Evolutionary conservation across 176 grass and related monocot species (phyloP).

Genomic region (Avena sativa): DNA sequence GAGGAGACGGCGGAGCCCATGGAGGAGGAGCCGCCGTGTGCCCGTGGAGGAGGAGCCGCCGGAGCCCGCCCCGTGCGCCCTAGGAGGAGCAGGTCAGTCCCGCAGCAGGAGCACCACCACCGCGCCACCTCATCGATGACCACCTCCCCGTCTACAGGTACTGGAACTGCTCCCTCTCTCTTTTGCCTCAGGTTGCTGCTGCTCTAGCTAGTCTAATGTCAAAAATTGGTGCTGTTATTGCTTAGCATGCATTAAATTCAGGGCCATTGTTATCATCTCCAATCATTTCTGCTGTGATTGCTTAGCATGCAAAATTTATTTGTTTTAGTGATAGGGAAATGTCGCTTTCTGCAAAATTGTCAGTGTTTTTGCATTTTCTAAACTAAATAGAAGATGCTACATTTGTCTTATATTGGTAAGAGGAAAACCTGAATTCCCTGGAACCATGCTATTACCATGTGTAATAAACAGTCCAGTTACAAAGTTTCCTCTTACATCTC

Average conservation of each 20-base stretch:
- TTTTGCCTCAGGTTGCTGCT: too few species aligned
- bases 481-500: conserved; percentile 52
- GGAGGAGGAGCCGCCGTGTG: too few species aligned
- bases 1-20: too few species aligned
- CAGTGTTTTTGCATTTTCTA: background rate
- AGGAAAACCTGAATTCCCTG: background rate
- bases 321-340: background rate
- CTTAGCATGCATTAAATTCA: background rate
- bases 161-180: too few species aligned
- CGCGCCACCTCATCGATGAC: too few species aligned
- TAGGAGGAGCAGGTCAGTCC: too few species aligned
- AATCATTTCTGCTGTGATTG: background rate
- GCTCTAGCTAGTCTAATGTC: too few species aligned
- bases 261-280: background rate
- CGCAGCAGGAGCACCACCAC: too few species aligned
- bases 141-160: too few species aligned
- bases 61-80: too few species aligned
- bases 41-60: too few species aligned
- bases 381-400: background rate
- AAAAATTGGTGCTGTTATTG: too few species aligned
- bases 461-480: background rate
- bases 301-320: conserved; percentile 11
- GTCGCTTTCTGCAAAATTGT: background rate
- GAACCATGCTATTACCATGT: background rate
- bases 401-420: background rate